Evolutionary conservation across 352 stramenopile species (phyloP).

Genomic region (Phytophthora agathidicida): DNA sequence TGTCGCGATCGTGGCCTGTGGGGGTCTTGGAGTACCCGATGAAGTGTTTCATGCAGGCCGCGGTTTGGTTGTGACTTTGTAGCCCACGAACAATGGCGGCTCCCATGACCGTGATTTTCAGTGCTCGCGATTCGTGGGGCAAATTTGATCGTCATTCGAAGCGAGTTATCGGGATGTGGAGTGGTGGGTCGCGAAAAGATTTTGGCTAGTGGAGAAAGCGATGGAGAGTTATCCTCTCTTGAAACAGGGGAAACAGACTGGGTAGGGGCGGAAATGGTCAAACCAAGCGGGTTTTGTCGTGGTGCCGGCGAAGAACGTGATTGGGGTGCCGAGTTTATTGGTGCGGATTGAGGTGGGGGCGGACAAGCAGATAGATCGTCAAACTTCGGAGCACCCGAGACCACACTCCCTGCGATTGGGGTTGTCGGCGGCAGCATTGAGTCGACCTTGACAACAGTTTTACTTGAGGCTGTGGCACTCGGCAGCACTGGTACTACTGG

Average conservation of each 20-base stretch:
- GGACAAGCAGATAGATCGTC: background rate
- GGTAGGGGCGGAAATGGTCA: background rate
- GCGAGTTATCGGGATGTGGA: too few species aligned
- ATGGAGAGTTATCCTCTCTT: slow-evolving; percentile 4
- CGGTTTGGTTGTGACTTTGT: too few species aligned
- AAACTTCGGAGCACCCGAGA: background rate
- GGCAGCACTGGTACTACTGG: background rate
- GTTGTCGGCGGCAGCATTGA: background rate
- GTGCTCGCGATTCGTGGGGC: too few species aligned
- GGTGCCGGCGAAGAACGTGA: background rate
- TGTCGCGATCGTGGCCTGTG: too few species aligned
- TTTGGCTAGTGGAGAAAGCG: slow-evolving; percentile 30
- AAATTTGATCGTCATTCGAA: too few species aligned
- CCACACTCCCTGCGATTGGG: background rate
- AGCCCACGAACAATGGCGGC: too few species aligned
- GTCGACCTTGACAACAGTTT: background rate
- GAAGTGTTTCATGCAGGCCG: too few species aligned
- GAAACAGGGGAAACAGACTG: too few species aligned
- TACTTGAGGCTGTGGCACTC: background rate
- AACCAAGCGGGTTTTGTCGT: background rate
- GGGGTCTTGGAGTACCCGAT: too few species aligned
- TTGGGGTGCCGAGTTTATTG: background rate
- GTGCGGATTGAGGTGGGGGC: background rate
- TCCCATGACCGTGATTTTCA: too few species aligned
- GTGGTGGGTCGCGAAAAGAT: slow-evolving; percentile 24